These are phyloP conservation scores for Phyllosticta paracitricarpa DNA, from an alignment of 2,329 filamentous ascomycete genomes.

Conservation along the genomic window DNA sequence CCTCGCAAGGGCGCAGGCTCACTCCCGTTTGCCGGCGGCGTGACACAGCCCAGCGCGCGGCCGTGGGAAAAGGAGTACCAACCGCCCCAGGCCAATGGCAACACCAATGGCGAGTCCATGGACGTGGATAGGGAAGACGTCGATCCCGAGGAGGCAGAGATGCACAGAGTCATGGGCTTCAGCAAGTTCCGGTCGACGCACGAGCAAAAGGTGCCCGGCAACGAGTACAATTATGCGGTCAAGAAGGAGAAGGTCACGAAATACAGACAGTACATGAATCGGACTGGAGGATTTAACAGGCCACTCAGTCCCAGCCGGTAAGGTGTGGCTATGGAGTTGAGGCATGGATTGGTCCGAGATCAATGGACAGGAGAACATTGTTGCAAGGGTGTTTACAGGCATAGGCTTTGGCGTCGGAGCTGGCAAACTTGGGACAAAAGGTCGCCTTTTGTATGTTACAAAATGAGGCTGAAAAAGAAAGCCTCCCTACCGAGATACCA, in stretches of 20 bases:
- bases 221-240: constrained; percentile 66
- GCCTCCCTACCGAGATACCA: not conserved
- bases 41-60: constrained; percentile 4
- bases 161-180: constrained; percentile 87
- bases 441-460: not conserved
- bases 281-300: constrained; percentile 70
- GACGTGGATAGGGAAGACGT: constrained; percentile 38
- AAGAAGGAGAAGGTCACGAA: constrained; percentile 89
- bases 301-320: constrained; percentile 46
- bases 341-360: not conserved
- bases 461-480: not conserved
- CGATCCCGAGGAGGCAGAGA: constrained; percentile 60
- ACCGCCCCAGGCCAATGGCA: not conserved
- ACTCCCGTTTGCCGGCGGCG: not conserved
- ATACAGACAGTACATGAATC: constrained; percentile 96
- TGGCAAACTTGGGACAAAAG: not conserved
- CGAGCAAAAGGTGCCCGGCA: constrained; percentile 77
- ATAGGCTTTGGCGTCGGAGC: constrained; percentile 5
- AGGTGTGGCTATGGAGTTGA: not conserved
- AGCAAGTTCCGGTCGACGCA: constrained; percentile 78
- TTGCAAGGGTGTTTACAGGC: not conserved
- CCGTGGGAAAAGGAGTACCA: constrained; percentile 1
- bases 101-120: constrained; percentile 30
- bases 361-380: not conserved
- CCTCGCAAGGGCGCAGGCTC: not conserved